These are phyloP conservation scores for Monosporascus sp. DNA, from an alignment of 2,329 filamentous ascomycete species.

Conservation along the genomic window DNA sequence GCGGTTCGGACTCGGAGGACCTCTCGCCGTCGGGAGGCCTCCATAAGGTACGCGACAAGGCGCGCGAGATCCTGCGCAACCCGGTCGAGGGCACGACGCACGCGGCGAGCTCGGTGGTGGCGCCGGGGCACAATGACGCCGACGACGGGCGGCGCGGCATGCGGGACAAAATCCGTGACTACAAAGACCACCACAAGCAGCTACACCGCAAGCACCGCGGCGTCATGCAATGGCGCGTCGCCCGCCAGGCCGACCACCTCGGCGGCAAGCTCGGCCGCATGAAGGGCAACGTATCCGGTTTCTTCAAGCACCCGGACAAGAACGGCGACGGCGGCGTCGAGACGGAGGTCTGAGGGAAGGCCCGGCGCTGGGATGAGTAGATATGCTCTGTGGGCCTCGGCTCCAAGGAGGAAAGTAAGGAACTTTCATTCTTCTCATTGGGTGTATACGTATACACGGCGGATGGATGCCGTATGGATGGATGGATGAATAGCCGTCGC, in stretches of 20 bases:
- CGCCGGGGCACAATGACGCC: conserved; percentile 32
- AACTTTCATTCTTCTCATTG: too few species aligned
- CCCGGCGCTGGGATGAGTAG: background rate
- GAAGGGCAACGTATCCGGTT: conserved; percentile 50
- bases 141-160: conserved; percentile 40
- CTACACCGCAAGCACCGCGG: conserved; percentile 62
- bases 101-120: conserved; percentile 21
- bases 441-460: too few species aligned
- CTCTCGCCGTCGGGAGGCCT: conserved; percentile 14
- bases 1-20: background rate
- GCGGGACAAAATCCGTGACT: conserved; percentile 51
- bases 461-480: too few species aligned
- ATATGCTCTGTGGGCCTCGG: background rate
- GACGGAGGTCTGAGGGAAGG: conserved; percentile 54
- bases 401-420: too few species aligned
- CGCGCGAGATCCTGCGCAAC: conserved; percentile 29
- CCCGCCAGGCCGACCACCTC: conserved; percentile 46
- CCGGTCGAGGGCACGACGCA: conserved; percentile 24
- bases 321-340: conserved; percentile 54
- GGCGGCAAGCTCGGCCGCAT: conserved; percentile 49
- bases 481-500: too few species aligned
- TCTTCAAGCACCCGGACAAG: conserved; percentile 56
- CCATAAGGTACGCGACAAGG: conserved; percentile 16
- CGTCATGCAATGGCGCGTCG: conserved; percentile 66
- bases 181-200: conserved; percentile 51